Base-by-base conservation (phyloP, 1,284 basidiomycete genomes). In the Apiotrichum mycotoxinovorans region DNA sequence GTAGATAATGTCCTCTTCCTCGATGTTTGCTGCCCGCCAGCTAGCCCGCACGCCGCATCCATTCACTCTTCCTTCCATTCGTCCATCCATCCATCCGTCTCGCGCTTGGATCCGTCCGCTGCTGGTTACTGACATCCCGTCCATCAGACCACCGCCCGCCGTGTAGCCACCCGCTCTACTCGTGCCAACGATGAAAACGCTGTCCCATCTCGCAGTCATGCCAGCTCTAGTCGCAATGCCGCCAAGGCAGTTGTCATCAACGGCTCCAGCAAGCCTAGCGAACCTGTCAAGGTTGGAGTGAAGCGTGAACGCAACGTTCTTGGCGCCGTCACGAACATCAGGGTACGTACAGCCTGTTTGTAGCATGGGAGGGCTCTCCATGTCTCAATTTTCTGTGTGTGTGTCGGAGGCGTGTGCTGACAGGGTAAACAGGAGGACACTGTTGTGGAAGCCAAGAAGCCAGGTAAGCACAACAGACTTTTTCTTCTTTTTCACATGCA, bases 121-220 rank as follows among this genome's bases (percentile, higher is more conserved):
- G 37, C 20, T 26, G 12, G 38, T 23, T n/a, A 43, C 48, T 45
- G 33, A 34, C 51, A 8, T n/a, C n/a, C 62, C 65, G 58, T 49
- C 52, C 34, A 54, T 58, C 46, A 64, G 64, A 55, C 40, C 63
- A 34, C 20, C 35, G 37, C 17, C 42, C 67, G 71, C 22, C 65
- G 68, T 48, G 63, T 65, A 18, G 64, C 65, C 9, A 68, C 59
- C 44, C 63, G 71, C 37, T 57, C 60, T 11, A 37, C 65, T 25
- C 60, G 65, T 18, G 48, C 54, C 11, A 75, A 66, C 55, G 74
- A 76, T 58, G 74, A 76, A 61, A 76, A 76, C 55, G 71, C 71
- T 34, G 58, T 67, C 41, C 72, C 74, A 11, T 53, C 65, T 34
- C 65, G 66, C 46, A 51, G 64, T 22, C 51, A 46, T 7, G n/a